phyloP scores from a whole-genome alignment of 305 asterid species.

The Stenogyne calaminthoides region DNA sequence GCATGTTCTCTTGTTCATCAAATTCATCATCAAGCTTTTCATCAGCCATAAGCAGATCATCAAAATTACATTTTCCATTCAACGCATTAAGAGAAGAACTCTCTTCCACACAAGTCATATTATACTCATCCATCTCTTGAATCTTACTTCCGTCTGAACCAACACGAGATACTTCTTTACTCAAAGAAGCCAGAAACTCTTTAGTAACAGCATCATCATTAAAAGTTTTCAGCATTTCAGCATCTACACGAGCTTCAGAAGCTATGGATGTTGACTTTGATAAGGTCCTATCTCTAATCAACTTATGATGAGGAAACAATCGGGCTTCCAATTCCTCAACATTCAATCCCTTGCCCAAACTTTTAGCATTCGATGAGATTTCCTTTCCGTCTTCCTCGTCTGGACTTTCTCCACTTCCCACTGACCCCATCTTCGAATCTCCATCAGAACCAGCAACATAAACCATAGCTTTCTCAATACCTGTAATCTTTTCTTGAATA shows the following conservation, averaged over 20 bases:
- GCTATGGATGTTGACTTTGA: slow-evolving; percentile 42
- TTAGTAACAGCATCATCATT: slow-evolving; percentile 45
- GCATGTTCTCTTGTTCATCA: slow-evolving; percentile 61
- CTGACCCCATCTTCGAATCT: slow-evolving; percentile 36
- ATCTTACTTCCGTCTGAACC: slow-evolving; percentile 42
- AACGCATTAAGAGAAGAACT: slow-evolving; percentile 36
- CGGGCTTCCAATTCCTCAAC: slow-evolving; percentile 72
- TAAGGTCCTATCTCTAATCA: slow-evolving; percentile 67
- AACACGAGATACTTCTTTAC: slow-evolving; percentile 39
- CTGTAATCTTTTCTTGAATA: slow-evolving; percentile 82
- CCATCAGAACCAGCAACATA: slow-evolving; percentile 45
- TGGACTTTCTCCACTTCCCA: slow-evolving; percentile 30
- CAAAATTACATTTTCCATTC: slow-evolving; percentile 40
- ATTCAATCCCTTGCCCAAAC: slow-evolving; percentile 59
- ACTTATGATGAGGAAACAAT: slow-evolving; percentile 84
- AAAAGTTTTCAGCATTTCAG: slow-evolving; percentile 32
- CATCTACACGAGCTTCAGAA: slow-evolving; percentile 25
- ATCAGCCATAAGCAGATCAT: slow-evolving; percentile 59
- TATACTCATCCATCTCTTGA: slow-evolving; percentile 60
- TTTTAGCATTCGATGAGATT: slow-evolving; percentile 33
- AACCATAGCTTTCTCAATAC: slow-evolving; percentile 85
- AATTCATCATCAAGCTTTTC: slow-evolving; percentile 72
- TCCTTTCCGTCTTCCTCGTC: slow-evolving; percentile 33
- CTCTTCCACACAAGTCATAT: slow-evolving; percentile 30
- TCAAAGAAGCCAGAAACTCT: slow-evolving; percentile 55